A percentile compares a stretch with the other conserved stretches of the same genome.
These are phyloP conservation scores for Colletotrichum tanaceti DNA, from an alignment of 2,329 filamentous ascomycete species.

Conservation along the genomic window DNA sequence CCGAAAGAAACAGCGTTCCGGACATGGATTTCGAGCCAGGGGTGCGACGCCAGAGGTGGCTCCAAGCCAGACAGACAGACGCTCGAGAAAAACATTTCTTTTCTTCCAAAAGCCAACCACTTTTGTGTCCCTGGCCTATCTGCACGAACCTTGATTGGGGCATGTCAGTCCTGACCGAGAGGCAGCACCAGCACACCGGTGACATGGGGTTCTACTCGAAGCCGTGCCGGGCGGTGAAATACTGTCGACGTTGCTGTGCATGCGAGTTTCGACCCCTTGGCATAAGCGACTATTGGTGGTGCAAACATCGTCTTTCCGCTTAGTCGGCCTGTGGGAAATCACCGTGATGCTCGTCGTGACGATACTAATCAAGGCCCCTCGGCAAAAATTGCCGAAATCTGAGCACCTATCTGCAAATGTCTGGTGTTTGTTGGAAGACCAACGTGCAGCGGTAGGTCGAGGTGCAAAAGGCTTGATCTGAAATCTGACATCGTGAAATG, in stretches of 20 bases:
- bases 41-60: constrained; percentile 51
- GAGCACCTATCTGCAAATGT: not conserved
- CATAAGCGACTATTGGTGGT: not conserved
- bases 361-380: not conserved
- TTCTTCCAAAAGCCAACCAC: not conserved
- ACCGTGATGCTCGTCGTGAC: not conserved
- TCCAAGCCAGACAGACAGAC: constrained; percentile 48
- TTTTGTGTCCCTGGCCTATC: not conserved
- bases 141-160: constrained; percentile 13
- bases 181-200: constrained; percentile 14
- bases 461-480: constrained; percentile 13
- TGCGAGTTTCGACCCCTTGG: not conserved
- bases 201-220: not conserved
- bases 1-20: constrained; percentile 51
- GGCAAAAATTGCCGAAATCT: constrained; percentile 1
- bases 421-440: not conserved
- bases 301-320: not conserved
- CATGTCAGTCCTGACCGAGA: constrained; percentile 18
- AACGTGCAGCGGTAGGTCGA: not conserved
- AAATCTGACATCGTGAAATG: constrained; percentile 23
- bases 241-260: not conserved
- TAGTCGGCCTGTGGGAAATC: not conserved
- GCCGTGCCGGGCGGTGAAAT: not conserved
- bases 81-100: constrained; percentile 50
- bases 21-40: constrained; percentile 45